Evolutionary conservation across 805 yeast species (phyloP), one percentile per base, ranked within the genome.

Genomic region (Ogataea thermomethanolica): DNA sequence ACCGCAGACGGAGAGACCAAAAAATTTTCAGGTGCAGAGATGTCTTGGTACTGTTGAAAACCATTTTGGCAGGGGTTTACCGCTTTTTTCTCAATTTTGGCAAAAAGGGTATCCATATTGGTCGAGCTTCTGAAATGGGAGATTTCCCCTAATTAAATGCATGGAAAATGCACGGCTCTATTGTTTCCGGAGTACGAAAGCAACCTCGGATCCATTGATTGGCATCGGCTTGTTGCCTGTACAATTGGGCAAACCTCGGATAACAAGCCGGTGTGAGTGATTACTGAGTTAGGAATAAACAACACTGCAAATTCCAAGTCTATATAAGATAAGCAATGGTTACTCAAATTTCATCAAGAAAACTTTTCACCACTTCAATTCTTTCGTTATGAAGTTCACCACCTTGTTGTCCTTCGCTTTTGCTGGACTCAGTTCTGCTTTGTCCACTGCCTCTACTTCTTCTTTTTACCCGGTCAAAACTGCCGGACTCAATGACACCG

Each of bases 401-500:
- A 26, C 39, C 21, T 26, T 38, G 25, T 20, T 35, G 39, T 42
- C 48, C 21, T 23, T 36, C 28, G 43, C 42, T 21, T 29, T 29
- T 21, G 44, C 43, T 7, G 41, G 39, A 12, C 32, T 37, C 26
- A 36, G 41, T 33, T 33, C 30, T 7, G 44, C 41, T 11, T 33
- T 35, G 26, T 42, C 54, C 33, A 27, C 53, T n/a, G 40, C 49
- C 13, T 41, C 52, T 15, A 25, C 45, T 17, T 38, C 45, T 10
- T 46, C 55, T 1, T 26, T 41, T 17, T 30, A 43, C 17, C 51
- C 56, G 8, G 41, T 44, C 29, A 41, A 44, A 45, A 45, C 59
- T 26, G 53, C 51, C 8, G 58, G 56, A 11, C 31, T 51, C 15
- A 53, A 48, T 28, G 50, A 43, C 28, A 45, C 53, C 7, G 34